Evolutionary conservation across 768 basidiomycete species (phyloP).

Genomic region (Mycena belliarum): DNA sequence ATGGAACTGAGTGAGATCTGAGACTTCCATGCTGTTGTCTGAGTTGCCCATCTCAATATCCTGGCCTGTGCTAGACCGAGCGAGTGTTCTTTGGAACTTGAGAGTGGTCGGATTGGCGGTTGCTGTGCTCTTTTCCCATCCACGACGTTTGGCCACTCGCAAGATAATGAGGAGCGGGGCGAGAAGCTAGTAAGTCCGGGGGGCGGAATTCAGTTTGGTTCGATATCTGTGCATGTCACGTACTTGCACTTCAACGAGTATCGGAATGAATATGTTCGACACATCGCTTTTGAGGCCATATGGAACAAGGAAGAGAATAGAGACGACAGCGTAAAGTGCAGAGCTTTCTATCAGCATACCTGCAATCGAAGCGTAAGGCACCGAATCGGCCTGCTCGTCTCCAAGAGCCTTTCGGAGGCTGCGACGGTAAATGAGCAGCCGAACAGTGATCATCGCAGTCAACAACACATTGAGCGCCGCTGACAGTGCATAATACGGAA

Average conservation of each 20-base stretch:
- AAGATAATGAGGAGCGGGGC: conserved; percentile 15
- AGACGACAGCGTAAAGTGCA: conserved; percentile 27
- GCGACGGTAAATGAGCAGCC: conserved; percentile 26
- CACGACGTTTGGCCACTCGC: conserved; percentile 15
- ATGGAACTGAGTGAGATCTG: background rate
- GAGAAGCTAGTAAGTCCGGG: background rate
- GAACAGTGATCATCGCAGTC: conserved; percentile 28
- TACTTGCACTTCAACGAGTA: conserved; percentile 15
- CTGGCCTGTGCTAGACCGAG: background rate
- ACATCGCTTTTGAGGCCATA: conserved; percentile 16
- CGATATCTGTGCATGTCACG: too few relatives aligned
- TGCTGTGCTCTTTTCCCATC: conserved; percentile 13
- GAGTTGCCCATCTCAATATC: background rate
- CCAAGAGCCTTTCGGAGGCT: conserved; percentile 14
- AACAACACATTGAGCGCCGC: conserved; percentile 30
- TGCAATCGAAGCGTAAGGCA: conserved; percentile 14
- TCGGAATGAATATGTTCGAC: conserved; percentile 18
- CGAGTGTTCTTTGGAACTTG: background rate
- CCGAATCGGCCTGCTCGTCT: conserved; percentile 23
- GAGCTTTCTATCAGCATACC: conserved; percentile 38
- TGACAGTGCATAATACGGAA: conserved; percentile 30
- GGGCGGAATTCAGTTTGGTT: too few relatives aligned
- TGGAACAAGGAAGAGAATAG: conserved; percentile 29
- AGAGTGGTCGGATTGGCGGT: conserved; percentile 2
- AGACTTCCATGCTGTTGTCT: background rate